Percentiles rank a stretch among this genome's conserved stretches.
Evolutionary conservation across 2,329 filamentous ascomycete species (phyloP).

Genomic region (Aspergillus tanneri): DNA sequence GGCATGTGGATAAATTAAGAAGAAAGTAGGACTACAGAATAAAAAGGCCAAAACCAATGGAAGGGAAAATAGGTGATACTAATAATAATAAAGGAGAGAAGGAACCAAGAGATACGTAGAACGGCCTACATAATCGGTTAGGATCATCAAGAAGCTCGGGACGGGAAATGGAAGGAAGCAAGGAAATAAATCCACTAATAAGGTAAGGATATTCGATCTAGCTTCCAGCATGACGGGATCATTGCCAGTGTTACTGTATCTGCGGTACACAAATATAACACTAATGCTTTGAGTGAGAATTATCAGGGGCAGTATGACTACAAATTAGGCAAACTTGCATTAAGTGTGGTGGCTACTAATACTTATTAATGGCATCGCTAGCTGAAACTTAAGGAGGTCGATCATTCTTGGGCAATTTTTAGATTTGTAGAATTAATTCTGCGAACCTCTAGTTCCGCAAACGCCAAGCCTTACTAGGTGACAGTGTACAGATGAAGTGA

Average conservation of each 20-base stretch:
- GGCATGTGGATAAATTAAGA: not conserved
- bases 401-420: not conserved
- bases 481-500: not conserved
- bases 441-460: not conserved
- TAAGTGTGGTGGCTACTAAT: not conserved
- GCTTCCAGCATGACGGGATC: too few species aligned
- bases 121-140: constrained; percentile 6
- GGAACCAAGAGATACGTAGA: constrained; percentile 13
- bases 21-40: constrained; percentile 4
- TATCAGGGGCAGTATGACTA: not conserved
- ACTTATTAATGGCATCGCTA: not conserved
- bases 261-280: not conserved
- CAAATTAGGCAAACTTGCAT: not conserved
- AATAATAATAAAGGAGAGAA: not conserved
- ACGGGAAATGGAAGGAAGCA: constrained; percentile 8
- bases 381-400: not conserved
- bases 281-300: not conserved
- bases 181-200: constrained; percentile 7
- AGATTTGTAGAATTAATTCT: not conserved
- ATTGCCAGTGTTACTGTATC: too few species aligned
- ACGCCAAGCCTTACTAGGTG: not conserved
- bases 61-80: too few species aligned
- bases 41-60: too few species aligned
- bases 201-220: too few species aligned
- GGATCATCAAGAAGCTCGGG: constrained; percentile 7